Conservation (phyloP, 2,329 filamentous ascomycete genomes). For the Aureobasidium pullulans region DNA sequence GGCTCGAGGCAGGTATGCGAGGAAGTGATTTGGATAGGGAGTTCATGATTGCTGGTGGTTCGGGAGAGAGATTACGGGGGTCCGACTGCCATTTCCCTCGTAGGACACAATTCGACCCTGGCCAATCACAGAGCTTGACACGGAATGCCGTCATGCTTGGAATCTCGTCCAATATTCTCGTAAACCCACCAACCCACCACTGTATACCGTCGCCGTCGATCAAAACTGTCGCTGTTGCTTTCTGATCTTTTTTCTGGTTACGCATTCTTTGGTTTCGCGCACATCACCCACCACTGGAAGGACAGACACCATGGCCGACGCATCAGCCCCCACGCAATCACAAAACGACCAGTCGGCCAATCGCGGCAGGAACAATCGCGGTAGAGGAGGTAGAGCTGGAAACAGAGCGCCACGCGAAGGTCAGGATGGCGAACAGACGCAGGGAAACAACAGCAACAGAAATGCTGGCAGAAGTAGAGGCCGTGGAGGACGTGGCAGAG, state of each 20-base stretch:
- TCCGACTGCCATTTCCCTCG: not conserved
- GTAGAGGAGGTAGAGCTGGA: conserved; percentile 29
- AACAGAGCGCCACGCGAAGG: conserved; percentile 24
- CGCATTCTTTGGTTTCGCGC: not conserved
- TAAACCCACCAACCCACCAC: not conserved
- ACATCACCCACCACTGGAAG: not conserved
- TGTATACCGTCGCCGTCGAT: not conserved
- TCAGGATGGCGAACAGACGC: conserved; percentile 23
- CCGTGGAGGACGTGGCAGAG: conserved; percentile 34
- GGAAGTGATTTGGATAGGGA: not conserved
- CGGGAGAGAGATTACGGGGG: conserved; percentile 6
- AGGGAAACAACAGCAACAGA: conserved; percentile 18
- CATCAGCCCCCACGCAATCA: conserved; percentile 5
- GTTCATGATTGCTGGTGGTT: conserved; percentile 9
- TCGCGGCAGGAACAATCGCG: conserved; percentile 25
- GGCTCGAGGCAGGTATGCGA: not conserved
- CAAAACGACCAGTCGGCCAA: conserved; percentile 5
- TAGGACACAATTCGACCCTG: not conserved
- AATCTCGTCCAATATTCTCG: not conserved
- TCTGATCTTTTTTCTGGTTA: not conserved
- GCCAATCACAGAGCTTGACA: conserved; percentile 6
- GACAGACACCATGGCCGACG: conserved; percentile 10
- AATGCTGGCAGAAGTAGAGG: conserved; percentile 19
- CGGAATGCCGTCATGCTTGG: conserved; percentile 3
- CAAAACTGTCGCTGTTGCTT: not conserved